Percentiles rank a stretch among this genome's conserved stretches.
These are phyloP conservation scores for Carex sylvatica DNA, from an alignment of 202 grass and related monocot species.

Conservation along the genomic window DNA sequence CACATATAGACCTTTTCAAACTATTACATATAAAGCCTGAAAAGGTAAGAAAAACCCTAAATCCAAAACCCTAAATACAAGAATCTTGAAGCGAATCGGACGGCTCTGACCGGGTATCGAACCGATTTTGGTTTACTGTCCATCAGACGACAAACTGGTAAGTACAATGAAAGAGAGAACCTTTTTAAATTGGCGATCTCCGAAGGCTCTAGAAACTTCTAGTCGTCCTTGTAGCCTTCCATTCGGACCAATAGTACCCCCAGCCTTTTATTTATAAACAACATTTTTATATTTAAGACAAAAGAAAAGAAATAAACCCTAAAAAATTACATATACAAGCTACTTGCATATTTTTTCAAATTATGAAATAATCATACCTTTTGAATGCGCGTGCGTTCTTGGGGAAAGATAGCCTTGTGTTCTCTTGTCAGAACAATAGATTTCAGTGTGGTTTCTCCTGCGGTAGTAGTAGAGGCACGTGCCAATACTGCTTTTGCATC, in stretches of 20 bases:
- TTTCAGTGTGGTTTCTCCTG: slow-evolving; percentile 42
- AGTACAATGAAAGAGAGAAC: slow-evolving; percentile 20
- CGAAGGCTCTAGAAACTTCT: slow-evolving; percentile 95
- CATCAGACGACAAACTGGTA: background rate
- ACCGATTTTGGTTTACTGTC: too few species aligned
- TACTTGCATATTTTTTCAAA: too few species aligned
- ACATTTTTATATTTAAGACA: too few species aligned
- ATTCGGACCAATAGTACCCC: slow-evolving; percentile 81
- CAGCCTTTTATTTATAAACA: slow-evolving; percentile 66
- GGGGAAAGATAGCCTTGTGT: slow-evolving; percentile 92
- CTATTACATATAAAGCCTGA: background rate
- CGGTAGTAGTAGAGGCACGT: slow-evolving; percentile 37
- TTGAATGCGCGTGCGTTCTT: slow-evolving; percentile 75
- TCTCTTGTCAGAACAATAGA: slow-evolving; percentile 98
- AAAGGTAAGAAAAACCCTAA: too few species aligned
- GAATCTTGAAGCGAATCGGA: too few species aligned
- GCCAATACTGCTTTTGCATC: slow-evolving; percentile 96
- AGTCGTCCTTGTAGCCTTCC: slow-evolving; percentile 88
- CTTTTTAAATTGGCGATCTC: slow-evolving; percentile 97
- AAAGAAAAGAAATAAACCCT: background rate
- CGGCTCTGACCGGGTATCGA: too few species aligned
- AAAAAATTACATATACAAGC: background rate
- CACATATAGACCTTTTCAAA: background rate
- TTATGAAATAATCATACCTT: slow-evolving; percentile 30
- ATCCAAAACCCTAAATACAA: too few species aligned